These are phyloP conservation scores for Kitagawia praeruptora DNA, from an alignment of 129 eudicot species.

Conservation along the genomic window DNA sequence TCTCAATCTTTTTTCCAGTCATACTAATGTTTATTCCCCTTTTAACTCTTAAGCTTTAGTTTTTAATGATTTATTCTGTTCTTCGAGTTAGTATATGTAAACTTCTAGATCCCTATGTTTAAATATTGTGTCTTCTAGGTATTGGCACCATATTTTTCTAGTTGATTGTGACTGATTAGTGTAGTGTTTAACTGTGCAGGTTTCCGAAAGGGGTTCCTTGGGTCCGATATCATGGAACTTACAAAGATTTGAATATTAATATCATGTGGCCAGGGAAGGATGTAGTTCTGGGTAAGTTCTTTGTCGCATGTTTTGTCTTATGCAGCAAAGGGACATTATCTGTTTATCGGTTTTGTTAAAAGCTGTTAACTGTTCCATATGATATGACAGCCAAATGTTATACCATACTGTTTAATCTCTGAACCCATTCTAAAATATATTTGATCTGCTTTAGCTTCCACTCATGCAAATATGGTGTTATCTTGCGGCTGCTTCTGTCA, in stretches of 20 bases:
- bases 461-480: neutral
- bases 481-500: neutral
- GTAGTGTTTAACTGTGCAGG: slow-evolving; percentile 34
- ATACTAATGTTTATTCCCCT: neutral
- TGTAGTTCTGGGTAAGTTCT: slow-evolving; percentile 43
- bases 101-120: neutral
- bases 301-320: neutral
- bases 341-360: neutral
- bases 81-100: neutral
- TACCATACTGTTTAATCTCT: too few relatives aligned
- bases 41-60: neutral
- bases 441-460: neutral
- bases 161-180: neutral
- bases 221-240: slow-evolving; percentile 60
- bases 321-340: neutral
- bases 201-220: slow-evolving; percentile 82
- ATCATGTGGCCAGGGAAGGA: slow-evolving; percentile 90
- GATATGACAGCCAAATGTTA: neutral
- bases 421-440: neutral
- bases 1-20: neutral
- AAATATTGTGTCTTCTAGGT: neutral
- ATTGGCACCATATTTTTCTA: neutral
- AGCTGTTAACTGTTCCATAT: neutral
- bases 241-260: slow-evolving; percentile 58
- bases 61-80: neutral